phyloP scores from a whole-genome alignment of 2,329 filamentous ascomycete species.

The Fusarium siculi region DNA sequence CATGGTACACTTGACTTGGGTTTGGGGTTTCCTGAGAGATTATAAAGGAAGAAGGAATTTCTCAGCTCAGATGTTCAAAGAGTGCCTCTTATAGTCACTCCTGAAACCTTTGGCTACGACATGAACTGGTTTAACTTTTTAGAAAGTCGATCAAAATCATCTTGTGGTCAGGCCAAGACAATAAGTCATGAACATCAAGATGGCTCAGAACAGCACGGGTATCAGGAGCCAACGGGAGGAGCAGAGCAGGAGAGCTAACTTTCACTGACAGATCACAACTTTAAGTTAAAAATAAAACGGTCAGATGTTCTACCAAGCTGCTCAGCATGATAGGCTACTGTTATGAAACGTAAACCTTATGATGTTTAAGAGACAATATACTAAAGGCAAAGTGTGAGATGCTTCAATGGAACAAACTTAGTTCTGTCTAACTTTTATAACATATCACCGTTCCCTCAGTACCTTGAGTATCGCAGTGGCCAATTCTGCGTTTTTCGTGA shows the following conservation, averaged over 20 bases:
- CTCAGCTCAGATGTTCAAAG: too few species aligned
- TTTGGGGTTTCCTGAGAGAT: neutral
- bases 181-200: neutral
- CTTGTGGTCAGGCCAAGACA: neutral
- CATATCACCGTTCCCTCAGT: neutral
- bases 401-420: neutral
- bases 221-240: neutral
- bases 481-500: conserved; percentile 22
- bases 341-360: neutral
- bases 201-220: too few species aligned
- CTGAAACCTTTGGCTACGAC: too few species aligned
- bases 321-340: neutral
- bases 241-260: too few species aligned
- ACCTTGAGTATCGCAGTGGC: conserved; percentile 19
- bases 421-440: neutral
- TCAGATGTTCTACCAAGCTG: neutral
- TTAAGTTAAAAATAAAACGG: neutral
- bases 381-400: neutral
- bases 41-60: neutral
- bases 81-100: neutral
- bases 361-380: neutral
- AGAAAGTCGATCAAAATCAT: neutral
- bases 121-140: too few species aligned
- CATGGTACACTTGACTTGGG: neutral
- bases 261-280: neutral